phyloP scores from a whole-genome alignment of 2,329 filamentous ascomycete species.

The Arachnomyces sp. region DNA sequence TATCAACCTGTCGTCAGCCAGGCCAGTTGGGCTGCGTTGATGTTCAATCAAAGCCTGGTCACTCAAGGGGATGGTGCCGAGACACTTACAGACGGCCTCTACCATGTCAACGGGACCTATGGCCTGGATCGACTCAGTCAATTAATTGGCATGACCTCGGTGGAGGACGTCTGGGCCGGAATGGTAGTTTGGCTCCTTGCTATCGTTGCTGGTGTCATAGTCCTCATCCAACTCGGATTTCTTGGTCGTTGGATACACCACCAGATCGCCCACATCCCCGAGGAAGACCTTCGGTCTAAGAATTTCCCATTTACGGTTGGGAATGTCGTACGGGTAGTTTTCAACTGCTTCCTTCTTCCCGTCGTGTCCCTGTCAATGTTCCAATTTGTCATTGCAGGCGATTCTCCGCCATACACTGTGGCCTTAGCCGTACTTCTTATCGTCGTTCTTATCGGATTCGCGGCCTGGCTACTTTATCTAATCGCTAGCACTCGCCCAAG shows the following conservation, averaged over 20 bases:
- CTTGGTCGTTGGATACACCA: conserved; percentile 67
- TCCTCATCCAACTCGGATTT: conserved; percentile 70
- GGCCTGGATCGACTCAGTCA: conserved; percentile 74
- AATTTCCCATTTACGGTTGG: conserved; percentile 81
- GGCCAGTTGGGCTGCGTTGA: conserved; percentile 75
- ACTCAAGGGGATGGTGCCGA: conserved; percentile 57
- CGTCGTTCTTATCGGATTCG: conserved; percentile 62
- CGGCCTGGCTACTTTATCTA: conserved; percentile 69
- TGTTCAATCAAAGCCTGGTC: conserved; percentile 90
- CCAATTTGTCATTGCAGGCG: conserved; percentile 68
- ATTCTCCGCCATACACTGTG: conserved; percentile 62
- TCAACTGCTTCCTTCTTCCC: conserved; percentile 87
- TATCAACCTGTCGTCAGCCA: conserved; percentile 88
- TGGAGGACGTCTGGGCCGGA: conserved; percentile 81
- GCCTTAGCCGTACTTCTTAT: conserved; percentile 68
- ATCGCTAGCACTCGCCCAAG: conserved; percentile 75
- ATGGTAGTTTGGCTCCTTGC: conserved; percentile 86
- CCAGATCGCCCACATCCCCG: conserved; percentile 58
- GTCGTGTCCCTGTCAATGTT: conserved; percentile 82
- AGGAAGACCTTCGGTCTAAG: conserved; percentile 83
- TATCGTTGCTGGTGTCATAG: conserved; percentile 59
- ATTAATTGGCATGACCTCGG: conserved; percentile 67
- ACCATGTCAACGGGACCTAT: conserved; percentile 66
- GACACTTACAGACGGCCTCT: conserved; percentile 75
- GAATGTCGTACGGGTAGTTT: conserved; percentile 73